Evolutionary conservation across 495 filamentous ascomycete genomes (phyloP).

Genomic region (Apiosordaria backusii): DNA sequence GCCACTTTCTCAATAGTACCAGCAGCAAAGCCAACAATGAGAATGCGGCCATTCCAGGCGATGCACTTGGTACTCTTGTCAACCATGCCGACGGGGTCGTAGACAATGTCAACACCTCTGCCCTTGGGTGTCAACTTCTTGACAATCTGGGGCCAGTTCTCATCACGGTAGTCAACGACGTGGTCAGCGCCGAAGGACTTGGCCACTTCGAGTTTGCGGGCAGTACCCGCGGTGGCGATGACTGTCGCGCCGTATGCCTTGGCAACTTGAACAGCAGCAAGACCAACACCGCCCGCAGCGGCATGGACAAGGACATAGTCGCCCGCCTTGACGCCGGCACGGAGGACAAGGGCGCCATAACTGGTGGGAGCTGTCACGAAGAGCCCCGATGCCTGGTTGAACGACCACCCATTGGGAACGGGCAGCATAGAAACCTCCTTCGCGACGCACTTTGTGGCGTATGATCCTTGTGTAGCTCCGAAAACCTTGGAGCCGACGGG

Average conservation of each 20-base stretch:
- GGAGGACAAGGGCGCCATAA: slow-evolving; percentile 76
- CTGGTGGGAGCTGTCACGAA: slow-evolving; percentile 90
- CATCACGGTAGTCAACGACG: slow-evolving; percentile 67
- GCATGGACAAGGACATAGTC: slow-evolving; percentile 92
- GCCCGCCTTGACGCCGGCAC: slow-evolving; percentile 70
- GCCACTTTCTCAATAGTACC: slow-evolving; percentile 88
- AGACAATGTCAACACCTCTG: slow-evolving; percentile 82
- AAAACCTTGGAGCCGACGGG: slow-evolving; percentile 79
- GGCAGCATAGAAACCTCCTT: slow-evolving; percentile 64
- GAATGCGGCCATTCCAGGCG: slow-evolving; percentile 82
- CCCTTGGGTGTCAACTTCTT: slow-evolving; percentile 68
- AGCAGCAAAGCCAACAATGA: slow-evolving; percentile 88
- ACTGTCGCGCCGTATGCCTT: slow-evolving; percentile 88
- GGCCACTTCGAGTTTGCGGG: slow-evolving; percentile 75
- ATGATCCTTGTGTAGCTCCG: slow-evolving; percentile 81
- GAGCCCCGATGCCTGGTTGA: slow-evolving; percentile 79
- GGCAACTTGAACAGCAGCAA: slow-evolving; percentile 88
- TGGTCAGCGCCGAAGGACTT: slow-evolving; percentile 79
- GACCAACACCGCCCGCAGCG: slow-evolving; percentile 85
- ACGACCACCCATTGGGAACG: slow-evolving; percentile 76
- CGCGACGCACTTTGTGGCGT: slow-evolving; percentile 69
- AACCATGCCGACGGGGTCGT: slow-evolving; percentile 85
- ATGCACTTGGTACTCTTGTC: slow-evolving; percentile 80
- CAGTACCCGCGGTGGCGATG: slow-evolving; percentile 78
- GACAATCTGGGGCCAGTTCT: slow-evolving; percentile 73